Evolutionary conservation across 352 stramenopile genomes (phyloP).

Genomic region (Pythium rhizo-oryzae): DNA sequence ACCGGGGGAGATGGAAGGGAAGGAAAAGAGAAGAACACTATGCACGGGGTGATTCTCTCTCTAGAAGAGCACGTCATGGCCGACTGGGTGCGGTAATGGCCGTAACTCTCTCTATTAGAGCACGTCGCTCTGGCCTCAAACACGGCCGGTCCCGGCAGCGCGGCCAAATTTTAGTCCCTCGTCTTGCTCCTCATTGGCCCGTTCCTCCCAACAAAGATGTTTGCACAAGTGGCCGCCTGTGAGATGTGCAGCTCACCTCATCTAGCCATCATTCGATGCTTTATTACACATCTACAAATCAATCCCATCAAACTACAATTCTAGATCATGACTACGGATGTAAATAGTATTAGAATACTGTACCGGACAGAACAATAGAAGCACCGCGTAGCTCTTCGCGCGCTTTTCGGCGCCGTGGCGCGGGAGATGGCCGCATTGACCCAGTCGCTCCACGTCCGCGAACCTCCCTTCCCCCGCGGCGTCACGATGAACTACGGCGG

Average conservation of each 20-base stretch:
- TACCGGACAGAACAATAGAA: constrained; percentile 3
- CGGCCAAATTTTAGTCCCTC: constrained; percentile 6
- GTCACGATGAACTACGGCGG: constrained; percentile 51
- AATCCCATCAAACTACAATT: too few species aligned
- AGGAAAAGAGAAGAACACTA: background rate
- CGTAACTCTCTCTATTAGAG: background rate
- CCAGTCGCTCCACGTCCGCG: background rate
- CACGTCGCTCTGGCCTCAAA: background rate
- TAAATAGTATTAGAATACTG: background rate
- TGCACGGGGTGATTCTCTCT: background rate
- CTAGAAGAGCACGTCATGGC: background rate
- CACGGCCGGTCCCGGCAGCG: background rate
- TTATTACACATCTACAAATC: background rate
- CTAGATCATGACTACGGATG: too few species aligned
- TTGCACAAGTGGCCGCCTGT: background rate
- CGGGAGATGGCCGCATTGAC: background rate
- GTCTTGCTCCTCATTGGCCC: background rate
- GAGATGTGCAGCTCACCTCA: background rate
- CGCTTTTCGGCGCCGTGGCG: constrained; percentile 7
- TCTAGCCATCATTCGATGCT: too few species aligned
- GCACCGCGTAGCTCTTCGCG: constrained; percentile 3
- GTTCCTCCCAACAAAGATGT: constrained; percentile 5
- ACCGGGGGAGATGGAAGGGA: background rate
- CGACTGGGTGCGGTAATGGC: background rate
- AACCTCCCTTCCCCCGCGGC: background rate